Conservation (phyloP, 176 grass and related monocot genomes). For the Rhynchospora breviuscula region DNA sequence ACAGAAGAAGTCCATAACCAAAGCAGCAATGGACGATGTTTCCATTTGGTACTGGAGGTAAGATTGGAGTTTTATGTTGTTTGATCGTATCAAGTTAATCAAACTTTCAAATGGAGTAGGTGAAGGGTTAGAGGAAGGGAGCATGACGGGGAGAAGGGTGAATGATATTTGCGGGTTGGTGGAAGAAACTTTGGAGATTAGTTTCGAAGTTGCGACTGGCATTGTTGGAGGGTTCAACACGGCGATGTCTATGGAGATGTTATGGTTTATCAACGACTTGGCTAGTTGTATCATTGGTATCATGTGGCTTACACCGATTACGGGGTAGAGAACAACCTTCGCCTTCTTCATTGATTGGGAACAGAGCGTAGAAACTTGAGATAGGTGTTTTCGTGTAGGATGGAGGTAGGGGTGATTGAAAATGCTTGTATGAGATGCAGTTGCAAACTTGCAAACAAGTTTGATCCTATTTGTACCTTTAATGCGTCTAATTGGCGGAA, state of each 20-base stretch:
- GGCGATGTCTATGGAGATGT: slow-evolving; percentile 34
- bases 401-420: neutral
- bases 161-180: slow-evolving; percentile 40
- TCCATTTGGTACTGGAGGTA: slow-evolving; percentile 29
- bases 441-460: neutral
- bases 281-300: slow-evolving; percentile 56
- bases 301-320: slow-evolving; percentile 48
- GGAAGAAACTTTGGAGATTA: slow-evolving; percentile 1
- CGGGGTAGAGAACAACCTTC: slow-evolving; percentile 40
- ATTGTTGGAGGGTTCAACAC: slow-evolving; percentile 25
- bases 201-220: slow-evolving; percentile 6
- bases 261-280: slow-evolving; percentile 34
- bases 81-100: slow-evolving; percentile 32
- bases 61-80: slow-evolving; percentile 15
- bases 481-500: neutral
- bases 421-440: neutral
- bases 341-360: neutral
- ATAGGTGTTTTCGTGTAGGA: neutral
- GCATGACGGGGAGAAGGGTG: slow-evolving; percentile 24
- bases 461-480: neutral
- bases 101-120: slow-evolving; percentile 17
- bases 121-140: slow-evolving; percentile 7
- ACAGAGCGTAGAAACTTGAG: neutral
- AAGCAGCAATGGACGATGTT: slow-evolving; percentile 30
- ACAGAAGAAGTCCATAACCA: slow-evolving; percentile 56